phyloP scores from a whole-genome alignment of 495 filamentous ascomycete species.

The Entonaema liquescens region DNA sequence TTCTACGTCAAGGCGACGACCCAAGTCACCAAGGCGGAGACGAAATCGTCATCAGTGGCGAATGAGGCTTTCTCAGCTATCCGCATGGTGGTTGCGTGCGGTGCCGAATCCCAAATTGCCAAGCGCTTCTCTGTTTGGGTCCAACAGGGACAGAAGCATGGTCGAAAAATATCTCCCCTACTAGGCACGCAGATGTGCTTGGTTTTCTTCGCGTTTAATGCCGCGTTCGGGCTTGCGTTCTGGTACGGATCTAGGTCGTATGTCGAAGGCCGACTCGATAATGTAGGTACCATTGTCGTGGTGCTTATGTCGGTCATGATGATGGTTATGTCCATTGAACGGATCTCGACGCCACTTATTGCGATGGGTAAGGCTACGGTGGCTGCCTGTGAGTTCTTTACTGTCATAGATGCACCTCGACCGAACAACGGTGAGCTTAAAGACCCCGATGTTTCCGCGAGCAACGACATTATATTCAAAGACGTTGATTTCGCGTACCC shows the following conservation, averaged over 20 bases:
- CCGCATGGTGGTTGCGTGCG: conserved; percentile 70
- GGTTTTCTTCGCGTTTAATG: conserved; percentile 55
- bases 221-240: conserved; percentile 57
- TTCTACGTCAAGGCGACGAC: conserved; percentile 65
- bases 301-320: conserved; percentile 67
- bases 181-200: conserved; percentile 48
- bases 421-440: conserved; percentile 55
- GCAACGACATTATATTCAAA: conserved; percentile 66
- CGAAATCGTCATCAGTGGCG: conserved; percentile 65
- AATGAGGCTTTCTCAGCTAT: conserved; percentile 65
- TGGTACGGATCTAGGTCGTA: conserved; percentile 61
- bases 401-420: conserved; percentile 64
- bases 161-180: conserved; percentile 58
- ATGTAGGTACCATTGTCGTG: conserved; percentile 58
- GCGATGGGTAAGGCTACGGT: conserved; percentile 62
- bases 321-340: conserved; percentile 56
- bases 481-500: conserved; percentile 75
- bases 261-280: conserved; percentile 50
- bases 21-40: conserved; percentile 50
- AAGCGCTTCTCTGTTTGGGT: conserved; percentile 64
- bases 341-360: conserved; percentile 61
- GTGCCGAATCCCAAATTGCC: conserved; percentile 64
- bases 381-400: conserved; percentile 65
- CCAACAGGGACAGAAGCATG: conserved; percentile 62
- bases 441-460: conserved; percentile 56